Conservation (phyloP, 495 filamentous ascomycete species). For the Xylaria telfairii region DNA sequence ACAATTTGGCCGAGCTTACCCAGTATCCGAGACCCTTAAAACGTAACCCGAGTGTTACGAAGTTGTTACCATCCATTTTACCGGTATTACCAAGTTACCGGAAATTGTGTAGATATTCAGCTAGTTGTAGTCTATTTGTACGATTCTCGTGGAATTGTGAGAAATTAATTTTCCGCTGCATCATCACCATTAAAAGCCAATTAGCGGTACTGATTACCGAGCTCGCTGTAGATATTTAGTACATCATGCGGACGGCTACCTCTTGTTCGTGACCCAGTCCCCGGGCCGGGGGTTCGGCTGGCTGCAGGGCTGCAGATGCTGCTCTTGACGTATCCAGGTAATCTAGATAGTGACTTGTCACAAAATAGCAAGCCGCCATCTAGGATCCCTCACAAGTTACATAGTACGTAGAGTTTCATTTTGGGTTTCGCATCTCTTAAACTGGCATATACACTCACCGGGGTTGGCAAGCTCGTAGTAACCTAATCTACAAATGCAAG, state of each 20-base stretch:
- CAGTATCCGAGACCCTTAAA: neutral
- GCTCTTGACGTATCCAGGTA: neutral
- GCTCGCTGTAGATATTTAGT: neutral
- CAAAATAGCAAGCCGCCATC: neutral
- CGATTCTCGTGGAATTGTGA: neutral
- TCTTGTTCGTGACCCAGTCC: slow-evolving; percentile 3
- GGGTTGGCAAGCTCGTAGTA: neutral
- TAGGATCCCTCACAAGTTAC: neutral
- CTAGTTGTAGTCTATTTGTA: neutral
- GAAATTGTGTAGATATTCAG: slow-evolving; percentile 3
- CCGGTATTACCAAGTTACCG: neutral
- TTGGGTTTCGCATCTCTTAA: neutral
- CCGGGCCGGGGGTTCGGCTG: slow-evolving; percentile 3
- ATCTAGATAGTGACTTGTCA: slow-evolving; percentile 8
- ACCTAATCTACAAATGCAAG: neutral
- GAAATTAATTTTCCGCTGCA: neutral
- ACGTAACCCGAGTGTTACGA: neutral
- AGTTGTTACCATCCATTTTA: neutral
- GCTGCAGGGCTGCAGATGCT: slow-evolving; percentile 25
- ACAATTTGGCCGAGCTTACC: neutral
- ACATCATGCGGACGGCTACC: slow-evolving; percentile 2
- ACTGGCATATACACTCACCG: neutral
- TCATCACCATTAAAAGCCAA: neutral
- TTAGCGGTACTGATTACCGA: neutral
- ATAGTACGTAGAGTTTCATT: neutral